Evolutionary conservation across 306 rosid species (phyloP).

Genomic region (Corylus americana): DNA sequence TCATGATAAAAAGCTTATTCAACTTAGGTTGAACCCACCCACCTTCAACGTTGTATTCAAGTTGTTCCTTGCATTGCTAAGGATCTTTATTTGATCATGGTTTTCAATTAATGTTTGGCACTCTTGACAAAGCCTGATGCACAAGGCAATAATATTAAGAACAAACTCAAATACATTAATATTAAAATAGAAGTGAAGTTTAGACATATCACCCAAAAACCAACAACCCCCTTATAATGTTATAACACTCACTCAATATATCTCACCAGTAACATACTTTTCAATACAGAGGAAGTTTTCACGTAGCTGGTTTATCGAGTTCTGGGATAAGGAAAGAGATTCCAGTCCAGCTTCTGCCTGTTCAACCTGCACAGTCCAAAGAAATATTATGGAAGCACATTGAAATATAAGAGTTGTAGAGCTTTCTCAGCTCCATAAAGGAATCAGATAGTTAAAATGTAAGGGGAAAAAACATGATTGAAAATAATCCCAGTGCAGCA

Average conservation of each 20-base stretch:
- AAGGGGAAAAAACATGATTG: slow-evolving; percentile 16
- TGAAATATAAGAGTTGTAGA: slow-evolving; percentile 19
- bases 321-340: slow-evolving; percentile 71
- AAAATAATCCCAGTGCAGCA: slow-evolving; percentile 2
- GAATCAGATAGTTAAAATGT: slow-evolving; percentile 14
- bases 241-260: slow-evolving; percentile 18
- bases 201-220: slow-evolving; percentile 11
- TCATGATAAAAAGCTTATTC: slow-evolving; percentile 1
- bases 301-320: slow-evolving; percentile 72
- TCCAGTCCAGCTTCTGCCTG: slow-evolving; percentile 84
- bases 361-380: slow-evolving; percentile 74
- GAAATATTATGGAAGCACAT: slow-evolving; percentile 19
- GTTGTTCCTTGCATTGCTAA: slow-evolving; percentile 97
- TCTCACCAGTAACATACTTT: slow-evolving; percentile 60
- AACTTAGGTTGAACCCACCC: slow-evolving; percentile 24
- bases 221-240: slow-evolving; percentile 16
- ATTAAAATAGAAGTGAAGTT: slow-evolving; percentile 5
- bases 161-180: slow-evolving; percentile 24
- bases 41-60: slow-evolving; percentile 94
- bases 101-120: slow-evolving; percentile 94
- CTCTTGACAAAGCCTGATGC: slow-evolving; percentile 81
- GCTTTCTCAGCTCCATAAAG: slow-evolving; percentile 23
- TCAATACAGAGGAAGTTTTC: slow-evolving; percentile 87
- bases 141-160: slow-evolving; percentile 36
- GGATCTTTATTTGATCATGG: slow-evolving; percentile 98